phyloP scores from a whole-genome alignment of 345 rosid genomes.

The Brassica cretica region DNA sequence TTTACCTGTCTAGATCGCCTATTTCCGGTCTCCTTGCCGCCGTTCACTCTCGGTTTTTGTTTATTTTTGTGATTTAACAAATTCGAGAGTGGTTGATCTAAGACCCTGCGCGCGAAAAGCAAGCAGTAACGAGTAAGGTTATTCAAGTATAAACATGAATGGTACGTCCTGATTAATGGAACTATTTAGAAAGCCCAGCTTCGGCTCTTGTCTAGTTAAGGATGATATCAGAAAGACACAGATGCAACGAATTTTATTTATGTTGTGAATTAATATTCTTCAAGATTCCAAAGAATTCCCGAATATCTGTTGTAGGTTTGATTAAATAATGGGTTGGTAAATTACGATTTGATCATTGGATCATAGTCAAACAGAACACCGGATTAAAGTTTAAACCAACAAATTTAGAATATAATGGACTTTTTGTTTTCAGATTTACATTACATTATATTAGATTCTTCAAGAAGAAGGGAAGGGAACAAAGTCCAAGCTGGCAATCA shows the following conservation, averaged over 20 bases:
- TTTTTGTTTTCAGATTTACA: not conserved
- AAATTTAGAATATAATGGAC: not conserved
- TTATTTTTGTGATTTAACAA: no score
- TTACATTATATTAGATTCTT: not conserved
- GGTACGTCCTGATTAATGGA: not conserved
- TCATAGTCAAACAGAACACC: not conserved
- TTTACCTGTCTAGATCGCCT: not conserved
- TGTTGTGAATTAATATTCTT: not conserved
- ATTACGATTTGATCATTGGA: not conserved
- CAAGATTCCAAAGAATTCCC: not conserved
- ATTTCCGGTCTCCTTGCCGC: no score
- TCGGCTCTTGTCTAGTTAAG: not conserved
- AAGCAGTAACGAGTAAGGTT: not conserved
- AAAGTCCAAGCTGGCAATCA: constrained; percentile 11
- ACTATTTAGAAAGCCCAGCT: not conserved
- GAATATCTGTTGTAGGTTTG: not conserved
- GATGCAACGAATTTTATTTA: not conserved
- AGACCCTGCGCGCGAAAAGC: not conserved
- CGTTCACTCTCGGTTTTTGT: no score
- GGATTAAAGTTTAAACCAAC: not conserved
- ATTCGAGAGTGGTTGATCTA: no score
- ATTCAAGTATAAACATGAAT: constrained; percentile 1
- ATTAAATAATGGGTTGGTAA: not conserved
- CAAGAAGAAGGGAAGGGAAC: constrained; percentile 1
- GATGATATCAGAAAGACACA: not conserved